Conservation (phyloP, 2,329 filamentous ascomycete genomes). For the Aschersonia sp. region DNA sequence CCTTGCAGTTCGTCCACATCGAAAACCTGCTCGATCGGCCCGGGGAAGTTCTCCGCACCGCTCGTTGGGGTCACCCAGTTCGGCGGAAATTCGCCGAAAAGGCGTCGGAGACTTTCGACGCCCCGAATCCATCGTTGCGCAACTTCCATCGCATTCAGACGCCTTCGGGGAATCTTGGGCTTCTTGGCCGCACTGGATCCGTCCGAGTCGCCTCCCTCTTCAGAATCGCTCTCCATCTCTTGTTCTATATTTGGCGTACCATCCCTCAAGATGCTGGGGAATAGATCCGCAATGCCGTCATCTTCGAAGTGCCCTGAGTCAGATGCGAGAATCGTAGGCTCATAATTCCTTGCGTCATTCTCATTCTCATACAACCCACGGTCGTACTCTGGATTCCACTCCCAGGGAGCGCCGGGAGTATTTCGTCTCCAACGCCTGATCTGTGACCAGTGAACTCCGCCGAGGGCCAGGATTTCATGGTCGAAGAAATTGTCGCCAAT, state of each 20-base stretch:
- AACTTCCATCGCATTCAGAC: background rate
- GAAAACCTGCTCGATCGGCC: background rate
- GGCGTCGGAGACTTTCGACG: background rate
- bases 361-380: background rate
- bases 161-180: background rate
- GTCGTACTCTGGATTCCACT: background rate
- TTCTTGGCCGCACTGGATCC: background rate
- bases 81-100: background rate
- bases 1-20: background rate
- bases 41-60: background rate
- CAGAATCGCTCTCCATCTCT: too few relatives aligned
- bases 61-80: background rate
- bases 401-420: background rate
- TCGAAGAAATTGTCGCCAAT: background rate
- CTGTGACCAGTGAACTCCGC: background rate
- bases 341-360: background rate
- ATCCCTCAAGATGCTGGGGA: too few relatives aligned
- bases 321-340: background rate
- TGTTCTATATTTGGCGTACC: too few relatives aligned
- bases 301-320: background rate
- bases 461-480: background rate
- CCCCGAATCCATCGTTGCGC: background rate
- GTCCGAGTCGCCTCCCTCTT: too few relatives aligned
- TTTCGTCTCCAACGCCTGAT: background rate
- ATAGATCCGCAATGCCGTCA: too few relatives aligned